Base-by-base conservation (phyloP, 2,329 filamentous ascomycete genomes). In the Lachnellula occidentalis region DNA sequence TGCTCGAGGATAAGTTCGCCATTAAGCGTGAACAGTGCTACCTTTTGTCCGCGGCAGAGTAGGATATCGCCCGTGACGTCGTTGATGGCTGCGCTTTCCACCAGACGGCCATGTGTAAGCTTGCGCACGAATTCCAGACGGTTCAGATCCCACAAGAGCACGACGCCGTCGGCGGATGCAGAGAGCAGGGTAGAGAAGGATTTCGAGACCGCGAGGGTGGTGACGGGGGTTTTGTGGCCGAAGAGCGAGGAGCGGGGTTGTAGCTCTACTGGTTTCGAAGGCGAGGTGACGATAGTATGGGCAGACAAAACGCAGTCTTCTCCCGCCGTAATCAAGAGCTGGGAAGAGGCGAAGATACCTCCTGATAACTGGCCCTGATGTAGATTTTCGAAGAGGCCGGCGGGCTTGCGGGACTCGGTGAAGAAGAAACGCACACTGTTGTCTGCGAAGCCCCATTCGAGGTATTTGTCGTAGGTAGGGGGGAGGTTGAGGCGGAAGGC, bases 361-460 rank as follows among this genome's bases (percentile, higher is more conserved):
- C 85, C 85, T 0, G 91, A 92, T 27, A 99, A 80, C 67, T 96
- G 91, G 4, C 92, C 91, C 54, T 92, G 86, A 68, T 99, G 94
- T 2, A 96, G 77, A 67, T 97, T 95, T 70, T 99, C 94, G 67
- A 92, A 96, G 17, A 96, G 79, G 0, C 92, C 92, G 36, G 95
- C 83, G 21, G 88, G 77, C 75, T 90, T 92, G 66, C 89, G 86
- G 55, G 83, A 89, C 61, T 96, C 90, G 47, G 87, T 85, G 53
- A 87, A 83, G 73, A 90, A 96, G 76, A 99, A 97, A 4, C 94
- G 87, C 27, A 99, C 81, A 62, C 90, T 95, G 63, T 89, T 90
- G 70, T 99, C 94, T 0, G 90, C 88, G 64, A 95, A 97, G 1
- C 92, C 92, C 92, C 92, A 97, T 73, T 96, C 91, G 62, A 97